Percentiles rank a stretch among this genome's conserved stretches.
These are phyloP conservation scores for Strobilomyces echinocephalus DNA, from an alignment of 768 basidiomycete species.

Conservation along the genomic window DNA sequence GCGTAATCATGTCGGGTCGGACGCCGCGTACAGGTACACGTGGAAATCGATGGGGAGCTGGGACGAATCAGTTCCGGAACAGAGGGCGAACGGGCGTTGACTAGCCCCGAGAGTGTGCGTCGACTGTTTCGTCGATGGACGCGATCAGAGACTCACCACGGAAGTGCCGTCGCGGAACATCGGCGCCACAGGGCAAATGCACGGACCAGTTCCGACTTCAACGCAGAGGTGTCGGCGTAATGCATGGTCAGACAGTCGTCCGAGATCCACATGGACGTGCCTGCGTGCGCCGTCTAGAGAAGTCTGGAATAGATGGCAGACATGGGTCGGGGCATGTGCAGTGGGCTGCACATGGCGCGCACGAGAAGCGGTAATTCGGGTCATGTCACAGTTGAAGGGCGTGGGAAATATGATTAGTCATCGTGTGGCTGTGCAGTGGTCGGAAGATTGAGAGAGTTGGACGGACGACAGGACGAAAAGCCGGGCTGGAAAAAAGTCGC, in stretches of 20 bases:
- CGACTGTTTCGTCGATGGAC: neutral
- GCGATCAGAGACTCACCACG: slow-evolving; percentile 9
- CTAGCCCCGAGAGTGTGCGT: too few species aligned
- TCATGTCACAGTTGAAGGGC: too few species aligned
- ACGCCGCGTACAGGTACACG: too few species aligned
- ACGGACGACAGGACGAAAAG: slow-evolving; percentile 20
- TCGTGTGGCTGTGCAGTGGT: slow-evolving; percentile 11
- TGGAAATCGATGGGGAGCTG: too few species aligned
- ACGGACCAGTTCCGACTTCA: slow-evolving; percentile 23
- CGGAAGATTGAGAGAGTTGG: slow-evolving; percentile 7
- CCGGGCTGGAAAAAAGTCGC: slow-evolving; percentile 21
- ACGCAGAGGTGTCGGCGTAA: slow-evolving; percentile 8
- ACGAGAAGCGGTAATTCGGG: too few species aligned
- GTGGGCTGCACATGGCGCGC: too few species aligned
- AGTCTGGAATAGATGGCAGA: too few species aligned
- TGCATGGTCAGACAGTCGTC: slow-evolving; percentile 22
- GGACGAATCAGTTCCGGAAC: too few species aligned
- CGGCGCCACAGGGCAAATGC: neutral
- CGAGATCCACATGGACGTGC: slow-evolving; percentile 20
- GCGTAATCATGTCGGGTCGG: too few species aligned
- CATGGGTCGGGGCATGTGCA: too few species aligned
- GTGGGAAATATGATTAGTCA: slow-evolving; percentile 19
- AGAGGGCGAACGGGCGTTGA: too few species aligned
- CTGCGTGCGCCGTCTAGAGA: slow-evolving; percentile 21
- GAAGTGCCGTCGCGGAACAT: slow-evolving; percentile 4